Evolutionary conservation across 768 basidiomycete species (phyloP).

Genomic region (Boletus speciosus): DNA sequence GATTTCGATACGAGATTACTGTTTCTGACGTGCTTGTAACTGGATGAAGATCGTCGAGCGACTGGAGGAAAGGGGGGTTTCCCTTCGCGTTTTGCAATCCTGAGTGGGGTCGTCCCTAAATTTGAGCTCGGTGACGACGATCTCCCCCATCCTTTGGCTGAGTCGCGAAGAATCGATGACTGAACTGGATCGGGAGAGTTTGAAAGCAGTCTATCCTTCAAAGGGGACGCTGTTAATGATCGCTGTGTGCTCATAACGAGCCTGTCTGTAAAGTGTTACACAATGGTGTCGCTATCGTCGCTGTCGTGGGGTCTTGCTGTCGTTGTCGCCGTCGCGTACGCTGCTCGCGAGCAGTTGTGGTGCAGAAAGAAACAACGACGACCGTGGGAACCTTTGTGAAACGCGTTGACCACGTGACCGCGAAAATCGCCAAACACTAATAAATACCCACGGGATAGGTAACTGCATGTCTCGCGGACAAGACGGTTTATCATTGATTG

Average conservation of each 20-base stretch:
- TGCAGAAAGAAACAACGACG: constrained; percentile 12
- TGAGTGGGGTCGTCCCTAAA: constrained; percentile 55
- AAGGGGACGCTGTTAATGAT: constrained; percentile 39
- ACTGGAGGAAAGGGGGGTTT: constrained; percentile 45
- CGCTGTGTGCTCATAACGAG: constrained; percentile 29
- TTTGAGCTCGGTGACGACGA: constrained; percentile 34
- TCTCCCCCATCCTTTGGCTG: constrained; percentile 61
- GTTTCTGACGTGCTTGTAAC: constrained; percentile 72
- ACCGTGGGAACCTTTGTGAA: constrained; percentile 28
- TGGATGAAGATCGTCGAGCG: constrained; percentile 70
- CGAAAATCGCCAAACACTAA: constrained; percentile 10
- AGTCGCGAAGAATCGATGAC: constrained; percentile 59
- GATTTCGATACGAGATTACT: constrained; percentile 84
- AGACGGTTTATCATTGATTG: neutral
- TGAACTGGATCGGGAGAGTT: constrained; percentile 64
- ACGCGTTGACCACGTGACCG: constrained; percentile 33
- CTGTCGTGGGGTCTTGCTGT: constrained; percentile 19
- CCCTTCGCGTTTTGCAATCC: constrained; percentile 69
- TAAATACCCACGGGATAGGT: constrained; percentile 2
- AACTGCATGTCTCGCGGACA: no score
- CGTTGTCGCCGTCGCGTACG: constrained; percentile 13
- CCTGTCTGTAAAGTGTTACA: neutral
- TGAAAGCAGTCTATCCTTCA: constrained; percentile 58
- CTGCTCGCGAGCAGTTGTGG: constrained; percentile 7
- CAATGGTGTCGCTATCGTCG: constrained; percentile 16